These are phyloP conservation scores for Capronia coronata DNA, from an alignment of 2,329 filamentous ascomycete genomes.

Conservation along the genomic window DNA sequence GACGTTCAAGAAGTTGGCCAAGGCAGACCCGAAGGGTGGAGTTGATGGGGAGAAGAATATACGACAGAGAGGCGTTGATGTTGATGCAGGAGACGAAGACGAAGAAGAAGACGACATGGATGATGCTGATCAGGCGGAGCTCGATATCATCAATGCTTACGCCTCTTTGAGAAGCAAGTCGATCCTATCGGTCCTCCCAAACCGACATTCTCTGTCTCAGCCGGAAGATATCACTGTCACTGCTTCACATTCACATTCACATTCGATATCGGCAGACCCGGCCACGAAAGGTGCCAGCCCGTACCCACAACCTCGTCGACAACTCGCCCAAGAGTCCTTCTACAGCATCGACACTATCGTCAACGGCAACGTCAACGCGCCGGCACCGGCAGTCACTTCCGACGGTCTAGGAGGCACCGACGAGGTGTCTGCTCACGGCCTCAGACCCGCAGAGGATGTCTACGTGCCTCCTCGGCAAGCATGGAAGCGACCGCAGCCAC, in stretches of 20 bases:
- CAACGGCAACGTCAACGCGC: too few relatives aligned
- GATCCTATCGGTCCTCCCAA: neutral
- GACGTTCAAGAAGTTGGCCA: conserved; percentile 2
- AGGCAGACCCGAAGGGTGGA: too few relatives aligned
- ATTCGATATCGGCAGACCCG: conserved; percentile 5
- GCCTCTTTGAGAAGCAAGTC: neutral
- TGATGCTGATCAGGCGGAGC: neutral
- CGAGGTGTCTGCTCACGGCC: neutral
- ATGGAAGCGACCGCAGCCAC: conserved; percentile 5
- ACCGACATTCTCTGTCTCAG: neutral
- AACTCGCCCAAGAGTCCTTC: neutral
- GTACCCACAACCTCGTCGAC: neutral
- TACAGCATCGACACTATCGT: neutral
- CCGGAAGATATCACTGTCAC: neutral
- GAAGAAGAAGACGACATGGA: neutral
- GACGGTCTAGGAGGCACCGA: too few relatives aligned
- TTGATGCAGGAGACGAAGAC: neutral
- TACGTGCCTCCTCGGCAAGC: conserved; percentile 10
- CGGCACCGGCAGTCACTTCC: too few relatives aligned
- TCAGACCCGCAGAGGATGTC: neutral
- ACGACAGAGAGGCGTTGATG: neutral
- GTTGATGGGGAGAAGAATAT: neutral
- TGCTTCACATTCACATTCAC: neutral
- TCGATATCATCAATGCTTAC: neutral
- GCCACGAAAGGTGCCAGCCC: conserved; percentile 8